Evolutionary conservation across 1,284 basidiomycete species (phyloP).

Genomic region (Rugosomyces carneus): DNA sequence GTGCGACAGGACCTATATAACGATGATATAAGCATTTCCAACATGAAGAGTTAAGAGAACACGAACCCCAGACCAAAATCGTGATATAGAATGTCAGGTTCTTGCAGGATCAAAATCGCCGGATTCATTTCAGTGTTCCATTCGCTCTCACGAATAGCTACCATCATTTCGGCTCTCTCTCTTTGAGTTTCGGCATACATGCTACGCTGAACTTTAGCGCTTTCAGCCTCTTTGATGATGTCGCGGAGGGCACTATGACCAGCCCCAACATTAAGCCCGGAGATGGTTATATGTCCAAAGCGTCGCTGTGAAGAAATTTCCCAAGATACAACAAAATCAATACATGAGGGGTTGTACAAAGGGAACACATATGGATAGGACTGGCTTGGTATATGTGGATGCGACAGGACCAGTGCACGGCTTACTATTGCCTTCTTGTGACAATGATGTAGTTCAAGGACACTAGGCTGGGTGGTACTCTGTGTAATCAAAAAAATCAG

Average conservation of each 20-base stretch:
- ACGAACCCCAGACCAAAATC: slow-evolving; percentile 67
- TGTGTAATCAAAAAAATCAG: slow-evolving; percentile 5
- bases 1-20: slow-evolving; percentile 47
- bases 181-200: slow-evolving; percentile 88
- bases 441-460: slow-evolving; percentile 43
- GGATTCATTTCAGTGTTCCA: slow-evolving; percentile 82
- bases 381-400: slow-evolving; percentile 57
- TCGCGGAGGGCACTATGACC: slow-evolving; percentile 55
- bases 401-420: slow-evolving; percentile 34
- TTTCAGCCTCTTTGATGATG: slow-evolving; percentile 51
- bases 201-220: slow-evolving; percentile 64
- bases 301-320: slow-evolving; percentile 51
- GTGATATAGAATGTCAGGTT: slow-evolving; percentile 39
- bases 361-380: slow-evolving; percentile 66
- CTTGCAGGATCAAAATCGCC: slow-evolving; percentile 42
- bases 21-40: slow-evolving; percentile 3
- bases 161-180: slow-evolving; percentile 61
- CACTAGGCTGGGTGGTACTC: slow-evolving; percentile 25
- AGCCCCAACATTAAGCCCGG: slow-evolving; percentile 62
- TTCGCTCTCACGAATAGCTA: slow-evolving; percentile 60
- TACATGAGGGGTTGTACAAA: slow-evolving; percentile 63
- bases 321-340: slow-evolving; percentile 77
- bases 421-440: slow-evolving; percentile 39
- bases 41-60: background rate
- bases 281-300: slow-evolving; percentile 54